Evolutionary conservation across 441 rosid genomes (phyloP).

Genomic region (Hura crepitans): DNA sequence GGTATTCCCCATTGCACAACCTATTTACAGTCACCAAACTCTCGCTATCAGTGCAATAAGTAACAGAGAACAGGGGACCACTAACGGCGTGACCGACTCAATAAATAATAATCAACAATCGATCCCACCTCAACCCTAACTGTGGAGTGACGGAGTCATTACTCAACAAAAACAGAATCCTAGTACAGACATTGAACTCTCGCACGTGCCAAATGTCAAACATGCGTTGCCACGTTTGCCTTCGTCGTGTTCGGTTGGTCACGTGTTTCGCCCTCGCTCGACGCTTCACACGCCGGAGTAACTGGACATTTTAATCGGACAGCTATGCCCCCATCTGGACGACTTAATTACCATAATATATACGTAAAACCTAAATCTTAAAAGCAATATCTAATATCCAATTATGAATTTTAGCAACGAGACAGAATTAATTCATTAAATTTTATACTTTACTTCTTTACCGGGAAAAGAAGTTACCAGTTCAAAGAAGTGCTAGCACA

Average conservation of each 20-base stretch:
- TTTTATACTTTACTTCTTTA: slow-evolving; percentile 22
- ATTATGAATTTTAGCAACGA: slow-evolving; percentile 8
- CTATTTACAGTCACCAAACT: neutral
- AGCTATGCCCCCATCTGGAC: slow-evolving; percentile 12
- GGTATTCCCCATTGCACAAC: no score
- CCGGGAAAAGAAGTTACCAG: slow-evolving; percentile 37
- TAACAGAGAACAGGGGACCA: slow-evolving; percentile 9
- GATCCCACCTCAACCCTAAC: slow-evolving; percentile 22
- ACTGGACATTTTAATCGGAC: slow-evolving; percentile 17
- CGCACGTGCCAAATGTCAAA: slow-evolving; percentile 34
- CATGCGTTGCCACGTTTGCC: slow-evolving; percentile 21
- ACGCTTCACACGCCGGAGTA: slow-evolving; percentile 25
- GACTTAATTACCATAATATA: neutral
- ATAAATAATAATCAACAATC: neutral
- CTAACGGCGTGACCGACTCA: slow-evolving; percentile 17
- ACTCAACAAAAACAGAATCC: slow-evolving; percentile 19
- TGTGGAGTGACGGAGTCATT: slow-evolving; percentile 23
- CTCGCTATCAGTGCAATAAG: neutral
- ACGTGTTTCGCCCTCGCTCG: slow-evolving; percentile 31
- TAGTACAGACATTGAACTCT: slow-evolving; percentile 17
- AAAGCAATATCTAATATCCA: neutral
- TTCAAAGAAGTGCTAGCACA: slow-evolving; percentile 20
- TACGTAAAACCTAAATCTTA: neutral
- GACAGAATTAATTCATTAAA: neutral
- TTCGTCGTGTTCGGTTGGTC: slow-evolving; percentile 21